A percentile compares a stretch with the other conserved stretches of the same genome.
These are phyloP conservation scores for Myxozyma neotropica DNA, from an alignment of 805 yeast species.

Conservation along the genomic window DNA sequence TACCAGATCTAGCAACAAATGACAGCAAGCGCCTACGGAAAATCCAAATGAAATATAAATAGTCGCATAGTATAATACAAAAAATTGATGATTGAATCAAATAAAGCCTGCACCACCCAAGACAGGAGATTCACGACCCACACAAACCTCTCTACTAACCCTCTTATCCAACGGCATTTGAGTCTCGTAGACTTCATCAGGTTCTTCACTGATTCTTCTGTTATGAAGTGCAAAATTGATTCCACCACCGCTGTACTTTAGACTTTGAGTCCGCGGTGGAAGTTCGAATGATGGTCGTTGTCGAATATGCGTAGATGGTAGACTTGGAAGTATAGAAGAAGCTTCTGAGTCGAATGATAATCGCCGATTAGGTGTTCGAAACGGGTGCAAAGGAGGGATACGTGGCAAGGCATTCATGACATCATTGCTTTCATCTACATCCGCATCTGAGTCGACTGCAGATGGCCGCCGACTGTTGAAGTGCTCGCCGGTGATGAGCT, in stretches of 20 bases:
- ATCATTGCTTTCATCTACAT: neutral
- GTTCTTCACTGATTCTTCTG: slow-evolving; percentile 24
- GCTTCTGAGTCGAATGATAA: slow-evolving; percentile 14
- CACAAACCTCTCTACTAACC: slow-evolving; percentile 7
- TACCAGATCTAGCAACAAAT: too few relatives aligned
- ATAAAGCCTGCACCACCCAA: slow-evolving; percentile 15
- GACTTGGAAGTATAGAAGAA: slow-evolving; percentile 1
- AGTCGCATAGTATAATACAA: too few relatives aligned
- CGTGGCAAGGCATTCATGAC: neutral
- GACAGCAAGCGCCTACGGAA: too few relatives aligned
- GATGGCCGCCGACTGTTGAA: slow-evolving; percentile 25
- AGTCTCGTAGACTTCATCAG: slow-evolving; percentile 4
- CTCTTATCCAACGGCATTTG: neutral
- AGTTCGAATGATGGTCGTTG: neutral
- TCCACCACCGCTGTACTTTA: slow-evolving; percentile 8
- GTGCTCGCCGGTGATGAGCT: neutral
- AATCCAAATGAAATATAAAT: too few relatives aligned
- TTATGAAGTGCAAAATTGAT: slow-evolving; percentile 7
- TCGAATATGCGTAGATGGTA: slow-evolving; percentile 1
- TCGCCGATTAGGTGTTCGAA: neutral
- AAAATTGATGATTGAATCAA: neutral
- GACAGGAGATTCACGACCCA: slow-evolving; percentile 17
- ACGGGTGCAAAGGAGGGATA: slow-evolving; percentile 6
- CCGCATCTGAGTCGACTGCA: neutral
- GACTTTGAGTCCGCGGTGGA: slow-evolving; percentile 16